A percentile compares a stretch with the other conserved stretches of the same genome.
phyloP scores from a whole-genome alignment of 2,329 filamentous ascomycete genomes.

The Rosellinia necatrix region DNA sequence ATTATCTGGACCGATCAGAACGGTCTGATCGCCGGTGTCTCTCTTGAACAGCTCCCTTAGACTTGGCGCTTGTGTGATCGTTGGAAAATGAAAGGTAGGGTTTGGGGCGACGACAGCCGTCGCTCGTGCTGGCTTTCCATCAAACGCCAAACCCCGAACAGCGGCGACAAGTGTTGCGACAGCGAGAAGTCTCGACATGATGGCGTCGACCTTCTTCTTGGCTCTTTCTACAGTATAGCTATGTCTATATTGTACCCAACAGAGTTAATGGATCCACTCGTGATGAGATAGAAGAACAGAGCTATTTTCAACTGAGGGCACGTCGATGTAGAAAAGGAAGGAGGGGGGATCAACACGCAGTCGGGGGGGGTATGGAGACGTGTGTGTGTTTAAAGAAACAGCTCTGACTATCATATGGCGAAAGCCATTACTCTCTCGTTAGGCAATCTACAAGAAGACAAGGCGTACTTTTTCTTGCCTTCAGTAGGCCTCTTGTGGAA shows the following conservation, averaged over 20 bases:
- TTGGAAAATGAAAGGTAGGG: conserved; percentile 44
- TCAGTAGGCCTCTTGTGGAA: conserved; percentile 7
- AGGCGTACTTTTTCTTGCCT: conserved; percentile 27
- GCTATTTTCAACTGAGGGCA: conserved; percentile 8
- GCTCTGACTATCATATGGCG: neutral
- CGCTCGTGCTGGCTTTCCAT: conserved; percentile 40
- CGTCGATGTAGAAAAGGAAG: conserved; percentile 16
- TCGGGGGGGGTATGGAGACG: conserved; percentile 7
- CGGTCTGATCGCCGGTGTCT: conserved; percentile 39
- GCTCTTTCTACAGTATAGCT: conserved; percentile 15
- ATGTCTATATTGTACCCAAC: conserved; percentile 1
- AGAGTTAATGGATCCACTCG: conserved; percentile 8
- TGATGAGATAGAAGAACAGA: conserved; percentile 5
- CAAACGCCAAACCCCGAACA: conserved; percentile 44
- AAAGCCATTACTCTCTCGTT: neutral
- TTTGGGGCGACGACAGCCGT: conserved; percentile 43
- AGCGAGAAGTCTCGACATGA: conserved; percentile 36
- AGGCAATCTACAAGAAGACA: conserved; percentile 1
- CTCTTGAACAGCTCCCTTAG: conserved; percentile 43
- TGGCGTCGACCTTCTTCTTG: conserved; percentile 10
- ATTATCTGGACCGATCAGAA: conserved; percentile 54
- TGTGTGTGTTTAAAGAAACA: conserved; percentile 22
- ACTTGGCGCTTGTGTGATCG: conserved; percentile 48
- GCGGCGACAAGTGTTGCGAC: conserved; percentile 40
- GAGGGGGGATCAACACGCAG: conserved; percentile 10